Evolutionary conservation across 805 yeast species (phyloP).

Genomic region (Suhomyces faveliae): DNA sequence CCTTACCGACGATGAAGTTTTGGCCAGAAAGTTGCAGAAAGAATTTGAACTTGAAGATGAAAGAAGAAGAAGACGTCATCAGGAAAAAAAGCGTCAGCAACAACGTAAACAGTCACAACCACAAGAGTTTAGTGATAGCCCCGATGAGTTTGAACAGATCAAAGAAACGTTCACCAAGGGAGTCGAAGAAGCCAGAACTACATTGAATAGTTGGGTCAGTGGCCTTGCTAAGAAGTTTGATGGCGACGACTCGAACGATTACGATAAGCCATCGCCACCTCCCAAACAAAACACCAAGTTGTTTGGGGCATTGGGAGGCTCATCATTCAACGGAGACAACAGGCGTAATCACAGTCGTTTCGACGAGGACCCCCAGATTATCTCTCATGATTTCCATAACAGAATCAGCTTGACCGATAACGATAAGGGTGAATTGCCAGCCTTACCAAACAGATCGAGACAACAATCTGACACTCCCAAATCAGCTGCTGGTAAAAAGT

Average conservation of each 20-base stretch:
- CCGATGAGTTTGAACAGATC: constrained; percentile 63
- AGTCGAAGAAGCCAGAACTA: constrained; percentile 74
- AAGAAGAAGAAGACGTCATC: constrained; percentile 28
- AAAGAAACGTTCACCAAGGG: constrained; percentile 70
- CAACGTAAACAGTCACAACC: constrained; percentile 9
- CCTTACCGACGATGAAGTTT: constrained; percentile 64
- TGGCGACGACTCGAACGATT: constrained; percentile 19
- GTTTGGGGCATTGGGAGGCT: constrained; percentile 48
- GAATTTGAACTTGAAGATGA: constrained; percentile 50
- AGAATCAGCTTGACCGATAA: constrained; percentile 43
- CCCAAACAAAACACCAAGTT: constrained; percentile 29
- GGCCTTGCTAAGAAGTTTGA: constrained; percentile 57
- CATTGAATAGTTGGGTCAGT: constrained; percentile 76
- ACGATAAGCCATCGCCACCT: constrained; percentile 9
- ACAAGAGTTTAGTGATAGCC: constrained; percentile 36
- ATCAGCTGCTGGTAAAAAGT: constrained; percentile 19
- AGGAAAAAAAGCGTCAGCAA: constrained; percentile 11
- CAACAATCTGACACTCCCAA: constrained; percentile 5
- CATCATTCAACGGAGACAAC: constrained; percentile 27
- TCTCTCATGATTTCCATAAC: constrained; percentile 48
- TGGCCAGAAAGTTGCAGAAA: constrained; percentile 79
- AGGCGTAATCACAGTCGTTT: constrained; percentile 21
- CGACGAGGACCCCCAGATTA: constrained; percentile 58
- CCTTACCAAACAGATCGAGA: constrained; percentile 16
- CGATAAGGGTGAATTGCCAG: constrained; percentile 25